Evolutionary conservation across 2,329 filamentous ascomycete genomes (phyloP), one percentile per base, ranked within the genome.

Genomic region (Fusarium sp.): DNA sequence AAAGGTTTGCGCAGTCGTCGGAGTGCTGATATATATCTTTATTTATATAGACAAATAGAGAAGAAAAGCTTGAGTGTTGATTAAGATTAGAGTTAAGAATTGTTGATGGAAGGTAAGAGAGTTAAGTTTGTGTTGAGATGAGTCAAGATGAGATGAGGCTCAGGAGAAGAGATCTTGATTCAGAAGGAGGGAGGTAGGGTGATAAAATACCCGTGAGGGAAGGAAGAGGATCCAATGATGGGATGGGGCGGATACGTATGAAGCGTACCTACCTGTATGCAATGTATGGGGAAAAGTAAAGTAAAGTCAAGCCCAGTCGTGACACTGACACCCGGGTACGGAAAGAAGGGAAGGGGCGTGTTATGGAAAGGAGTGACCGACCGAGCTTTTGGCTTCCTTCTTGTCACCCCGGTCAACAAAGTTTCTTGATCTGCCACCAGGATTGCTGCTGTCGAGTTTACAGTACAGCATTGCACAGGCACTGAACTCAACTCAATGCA

Each of bases 351-450:
- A 18, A 53, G 40, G 44, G 54, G 45, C 6, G 40, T 46, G 30
- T 11, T 8, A n/a, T 34, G 18, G 9, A 45, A 27, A 32, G 40
- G 49, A 55, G 40, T 30, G 55, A 20, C 56, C 49, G 47, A 53
- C 49, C 49, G 49, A 53, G 49, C 49, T 29, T 51, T 24, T 45
- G 22, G 14, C 41, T 42, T 42, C 34, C 29, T 47, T 56, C 47
- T 34, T 37, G 30, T 22, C 44, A 57, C 54, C 54, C 44, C 54
- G 11, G 24, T 40, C 55, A 64, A 67, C 70, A 75, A 65, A 72
- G 66, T 72, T 74, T 74, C 70, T 74, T 69, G 74, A 76, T 76
- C 72, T 74, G 57, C 71, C 69, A 70, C 74, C 54, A 61, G 74
- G 74, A 75, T 75, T 30, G 29, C 64, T 63, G 67, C 67, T 76